These are phyloP conservation scores for Leccinum pachyderme DNA, from an alignment of 1,284 basidiomycete species.

Conservation along the genomic window DNA sequence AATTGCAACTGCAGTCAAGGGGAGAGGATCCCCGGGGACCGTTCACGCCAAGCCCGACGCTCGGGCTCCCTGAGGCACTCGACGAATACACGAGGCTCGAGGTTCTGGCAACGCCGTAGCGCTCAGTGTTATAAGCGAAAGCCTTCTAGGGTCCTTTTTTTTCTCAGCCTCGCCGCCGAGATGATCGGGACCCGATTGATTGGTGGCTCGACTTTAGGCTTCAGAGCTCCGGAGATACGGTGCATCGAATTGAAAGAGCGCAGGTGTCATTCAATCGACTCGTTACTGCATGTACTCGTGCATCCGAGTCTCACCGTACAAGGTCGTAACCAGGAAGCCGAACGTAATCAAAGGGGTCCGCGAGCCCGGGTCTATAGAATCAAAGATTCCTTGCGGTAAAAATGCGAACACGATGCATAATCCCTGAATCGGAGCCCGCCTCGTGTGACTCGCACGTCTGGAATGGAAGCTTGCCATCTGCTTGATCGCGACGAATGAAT, in stretches of 20 bases:
- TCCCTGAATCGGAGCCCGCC: neutral
- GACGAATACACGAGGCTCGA: conserved; percentile 5
- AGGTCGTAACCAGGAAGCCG: neutral
- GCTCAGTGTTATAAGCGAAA: neutral
- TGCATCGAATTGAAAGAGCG: neutral
- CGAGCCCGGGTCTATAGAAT: neutral
- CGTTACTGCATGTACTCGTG: neutral
- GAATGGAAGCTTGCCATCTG: neutral
- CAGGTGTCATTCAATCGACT: too few species aligned
- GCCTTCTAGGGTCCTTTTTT: neutral
- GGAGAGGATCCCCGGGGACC: conserved; percentile 13
- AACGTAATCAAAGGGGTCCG: neutral
- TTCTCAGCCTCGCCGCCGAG: too few species aligned
- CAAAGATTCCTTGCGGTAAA: neutral
- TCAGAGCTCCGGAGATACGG: too few species aligned
- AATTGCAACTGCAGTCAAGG: conserved; percentile 45
- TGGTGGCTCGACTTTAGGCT: neutral
- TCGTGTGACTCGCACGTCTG: neutral
- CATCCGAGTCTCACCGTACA: neutral
- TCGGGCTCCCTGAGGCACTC: neutral
- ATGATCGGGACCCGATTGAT: too few species aligned
- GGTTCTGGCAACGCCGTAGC: neutral
- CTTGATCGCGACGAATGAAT: too few species aligned
- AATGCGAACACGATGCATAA: neutral
- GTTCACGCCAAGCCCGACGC: neutral